Base-by-base conservation (phyloP, 2,329 filamentous ascomycete species). In the Talaromyces marneffei region DNA sequence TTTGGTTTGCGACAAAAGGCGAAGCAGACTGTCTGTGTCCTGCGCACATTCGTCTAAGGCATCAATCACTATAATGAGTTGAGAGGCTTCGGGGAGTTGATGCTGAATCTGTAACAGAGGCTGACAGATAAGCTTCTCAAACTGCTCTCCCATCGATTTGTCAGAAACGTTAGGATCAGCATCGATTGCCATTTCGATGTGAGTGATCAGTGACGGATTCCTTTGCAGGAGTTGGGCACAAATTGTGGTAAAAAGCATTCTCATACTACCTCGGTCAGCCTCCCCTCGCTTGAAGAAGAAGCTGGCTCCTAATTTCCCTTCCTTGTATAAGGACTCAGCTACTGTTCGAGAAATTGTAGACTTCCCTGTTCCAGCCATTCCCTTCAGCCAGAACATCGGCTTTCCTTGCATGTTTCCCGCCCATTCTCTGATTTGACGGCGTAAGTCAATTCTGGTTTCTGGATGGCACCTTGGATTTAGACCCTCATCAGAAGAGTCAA, bases 21-120 rank as follows among this genome's bases (percentile, higher is more conserved):
- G n/a, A 71, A 56, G 33, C 61, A 53, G 35, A 74, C 55, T 44
- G 74, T 70, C 64, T n/a, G 65, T 25, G 39, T 67, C 63, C 10
- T 50, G 23, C 25, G 70, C 66, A 52, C 65, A 70, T 61, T 73
- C 68, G 57, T 75, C 70, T 10, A 72, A 48, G 1, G 67, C 66
- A 60, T 71, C 69, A 4, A 70, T 66, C 25, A 74, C 67, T 1
- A 70, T 58, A 2, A 66, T 53, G 6, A n/a, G n/a, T n/a, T n/a
- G n/a, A n/a, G n/a, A n/a, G n/a, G n/a, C n/a, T n/a, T n/a, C n/a
- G n/a, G n/a, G n/a, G n/a, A n/a, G n/a, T n/a, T n/a, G n/a, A n/a
- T n/a, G n/a, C n/a, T n/a, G n/a, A n/a, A n/a, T n/a, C n/a, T n/a
- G n/a, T n/a, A n/a, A n/a, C 1, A 73, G 44, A 12, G 70, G 71